phyloP scores from a whole-genome alignment of 495 filamentous ascomycete species.

The Hyaloscypha hepaticicola region DNA sequence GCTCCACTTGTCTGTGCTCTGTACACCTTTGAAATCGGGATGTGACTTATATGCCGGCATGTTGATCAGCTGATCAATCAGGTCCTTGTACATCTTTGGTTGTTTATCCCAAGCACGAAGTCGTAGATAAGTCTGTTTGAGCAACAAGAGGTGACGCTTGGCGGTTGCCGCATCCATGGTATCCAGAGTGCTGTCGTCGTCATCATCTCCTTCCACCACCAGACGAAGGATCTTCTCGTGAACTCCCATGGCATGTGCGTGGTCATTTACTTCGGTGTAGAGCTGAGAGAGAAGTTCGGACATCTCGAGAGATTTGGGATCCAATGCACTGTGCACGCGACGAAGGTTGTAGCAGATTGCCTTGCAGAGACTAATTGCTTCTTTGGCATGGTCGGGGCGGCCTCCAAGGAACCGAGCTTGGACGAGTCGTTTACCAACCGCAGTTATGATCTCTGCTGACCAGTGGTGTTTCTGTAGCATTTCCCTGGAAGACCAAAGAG shows the following conservation, averaged over 20 bases:
- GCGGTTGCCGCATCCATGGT: constrained; percentile 38
- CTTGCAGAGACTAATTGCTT: no score
- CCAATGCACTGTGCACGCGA: constrained; percentile 54
- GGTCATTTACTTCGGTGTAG: constrained; percentile 48
- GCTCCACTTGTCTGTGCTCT: constrained; percentile 16
- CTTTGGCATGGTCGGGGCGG: no score
- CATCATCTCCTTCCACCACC: constrained; percentile 45
- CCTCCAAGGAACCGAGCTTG: no score
- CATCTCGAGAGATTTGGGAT: constrained; percentile 55
- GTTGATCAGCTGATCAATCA: constrained; percentile 20
- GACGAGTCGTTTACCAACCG: no score
- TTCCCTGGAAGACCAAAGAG: no score
- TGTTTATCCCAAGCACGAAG: constrained; percentile 17
- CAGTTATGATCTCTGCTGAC: no score
- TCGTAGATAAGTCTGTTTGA: no score
- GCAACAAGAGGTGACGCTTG: constrained; percentile 23
- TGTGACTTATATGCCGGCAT: constrained; percentile 16
- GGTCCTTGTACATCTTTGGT: constrained; percentile 5
- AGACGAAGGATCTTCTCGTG: constrained; percentile 55
- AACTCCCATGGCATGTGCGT: constrained; percentile 51
- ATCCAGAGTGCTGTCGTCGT: constrained; percentile 34
- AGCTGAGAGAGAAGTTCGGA: constrained; percentile 54
- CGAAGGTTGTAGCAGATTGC: constrained; percentile 35
- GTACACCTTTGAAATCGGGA: constrained; percentile 4
- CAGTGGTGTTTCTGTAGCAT: no score